Evolutionary conservation across 2,329 filamentous ascomycete species (phyloP), one percentile per base, ranked within the genome.

Genomic region (Trichoderma sp.): DNA sequence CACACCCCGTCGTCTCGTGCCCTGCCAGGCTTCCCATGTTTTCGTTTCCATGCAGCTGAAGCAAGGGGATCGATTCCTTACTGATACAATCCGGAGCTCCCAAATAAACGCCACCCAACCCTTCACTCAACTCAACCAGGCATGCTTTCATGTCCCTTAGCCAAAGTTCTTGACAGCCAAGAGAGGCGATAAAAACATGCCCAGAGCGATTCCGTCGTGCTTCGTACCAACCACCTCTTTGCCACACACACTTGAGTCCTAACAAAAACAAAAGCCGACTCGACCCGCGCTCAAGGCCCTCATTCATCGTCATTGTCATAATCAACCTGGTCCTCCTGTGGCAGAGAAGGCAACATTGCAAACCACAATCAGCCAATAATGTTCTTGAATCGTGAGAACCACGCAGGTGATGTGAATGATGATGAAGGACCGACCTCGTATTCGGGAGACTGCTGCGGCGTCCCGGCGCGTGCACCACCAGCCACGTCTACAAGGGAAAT

Each of bases 371-470:
- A 77, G 75, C 70, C 39, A 76, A 76, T 74, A 45, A 72, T 70
- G 52, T 66, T 72, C 69, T 70, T 71, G 42, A 71, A 53, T 60
- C 67, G 70, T 12, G 72, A 69, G 65, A 72, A 60, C 71, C 69
- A 75, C 12, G 61, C 61, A 39, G 61, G 61, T 65, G 61, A 65
- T 65, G 61, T 35, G 50, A 65, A 65, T 65, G 61, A 65, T 65
- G 70, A 67, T 66, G 69, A 61, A 65, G 67, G 68, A 74, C 72
- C 70, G 68, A 77, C 76, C 75, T 76, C 74, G 54, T 73, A 67
- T 50, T 58, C 72, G 37, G 54, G 65, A 37, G 67, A 69, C 67
- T 68, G 61, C 25, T 35, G 67, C 48, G 34, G 39, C 67, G 29
- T 15, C 34, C 45, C 50, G 59, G 42, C 34, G 60, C 61, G 50